Evolutionary conservation across 2,329 filamentous ascomycete genomes (phyloP).

Genomic region (Chaetomiaceae sp.): DNA sequence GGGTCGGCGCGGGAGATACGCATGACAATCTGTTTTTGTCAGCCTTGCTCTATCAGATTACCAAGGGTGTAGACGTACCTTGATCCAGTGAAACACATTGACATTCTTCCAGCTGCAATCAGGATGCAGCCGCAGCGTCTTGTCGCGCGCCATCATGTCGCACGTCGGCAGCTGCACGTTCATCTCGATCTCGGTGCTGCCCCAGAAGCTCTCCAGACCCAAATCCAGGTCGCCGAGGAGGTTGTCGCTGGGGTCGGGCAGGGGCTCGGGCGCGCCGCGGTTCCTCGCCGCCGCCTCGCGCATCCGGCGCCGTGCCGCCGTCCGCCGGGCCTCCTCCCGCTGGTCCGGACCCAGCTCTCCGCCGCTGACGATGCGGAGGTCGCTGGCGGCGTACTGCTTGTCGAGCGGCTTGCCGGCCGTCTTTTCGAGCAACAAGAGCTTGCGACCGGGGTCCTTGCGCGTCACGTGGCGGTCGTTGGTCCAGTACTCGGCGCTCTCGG

Average conservation of each 20-base stretch:
- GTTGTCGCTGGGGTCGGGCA: constrained; percentile 59
- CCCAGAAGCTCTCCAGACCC: constrained; percentile 67
- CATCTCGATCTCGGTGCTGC: constrained; percentile 90
- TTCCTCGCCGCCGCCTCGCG: constrained; percentile 45
- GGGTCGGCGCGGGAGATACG: constrained; percentile 80
- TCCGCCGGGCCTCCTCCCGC: constrained; percentile 44
- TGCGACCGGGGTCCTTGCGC: constrained; percentile 75
- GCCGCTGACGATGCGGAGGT: constrained; percentile 71
- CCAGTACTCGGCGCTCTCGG: constrained; percentile 88
- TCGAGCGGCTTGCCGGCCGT: constrained; percentile 72
- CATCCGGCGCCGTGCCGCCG: constrained; percentile 49
- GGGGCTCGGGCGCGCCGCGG: constrained; percentile 36
- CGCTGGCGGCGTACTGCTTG: constrained; percentile 68
- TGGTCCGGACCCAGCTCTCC: constrained; percentile 62
- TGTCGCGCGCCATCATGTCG: constrained; percentile 74
- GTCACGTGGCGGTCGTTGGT: constrained; percentile 82
- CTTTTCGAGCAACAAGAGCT: constrained; percentile 85
- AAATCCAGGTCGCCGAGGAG: constrained; percentile 75
- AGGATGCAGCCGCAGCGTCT: constrained; percentile 65
- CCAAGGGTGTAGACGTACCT: constrained; percentile 50
- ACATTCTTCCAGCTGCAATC: constrained; percentile 94
- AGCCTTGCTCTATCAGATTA: neutral
- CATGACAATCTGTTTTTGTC: constrained; percentile 70
- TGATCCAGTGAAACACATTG: constrained; percentile 94
- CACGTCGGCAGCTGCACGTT: constrained; percentile 89